Base-by-base conservation (phyloP, 257 asterid genomes). In the Solanum piurae region DNA sequence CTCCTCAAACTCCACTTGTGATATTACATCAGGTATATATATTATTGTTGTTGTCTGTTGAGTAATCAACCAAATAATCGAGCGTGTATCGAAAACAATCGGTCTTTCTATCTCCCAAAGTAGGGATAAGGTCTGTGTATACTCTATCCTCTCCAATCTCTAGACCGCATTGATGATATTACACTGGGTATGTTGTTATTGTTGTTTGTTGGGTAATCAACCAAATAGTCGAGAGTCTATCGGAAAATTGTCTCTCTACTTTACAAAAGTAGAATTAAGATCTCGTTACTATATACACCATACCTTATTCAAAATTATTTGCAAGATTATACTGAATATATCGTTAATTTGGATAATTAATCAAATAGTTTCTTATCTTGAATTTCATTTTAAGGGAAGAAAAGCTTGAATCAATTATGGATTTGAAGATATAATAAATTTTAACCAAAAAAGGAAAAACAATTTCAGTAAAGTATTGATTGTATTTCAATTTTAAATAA, bases 241-340 rank as follows among this genome's bases (percentile, higher is more conserved):
- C 0, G 0, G 0, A n/a, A 62, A 62, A 62, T 0, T 4, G 0
- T 2, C 31, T n/a, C 31, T n/a, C 14, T 62, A 62, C 1, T 5
- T n/a, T 62, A n/a, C 7, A 62, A 10, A 23, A 25, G 0, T 62
- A 62, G 16, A 16, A 16, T 10, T n/a, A 64, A 64, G 16, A n/a
- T n/a, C 2, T 62, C 29, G 2, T 23, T 62, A 23, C 69, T 23
- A 60, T 23, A 23, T 23, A 60, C 2, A 55, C 25, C 11, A 10
- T 62, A 23, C 29, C 3, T 7, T 23, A 20, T 23, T 62, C 69
- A 25, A 11, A 64, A n/a, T 64, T 11, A 11, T 12, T 64, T n/a
- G 18, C 1, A 4, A 64, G 0, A 64, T 64, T 64, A 8, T 25
- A 64, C 4, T 11, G 10, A 25, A 25, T n/a, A 64, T 64, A 2